Evolutionary conservation across 2,329 filamentous ascomycete species (phyloP).

Genomic region (Periconia macrospinosa): DNA sequence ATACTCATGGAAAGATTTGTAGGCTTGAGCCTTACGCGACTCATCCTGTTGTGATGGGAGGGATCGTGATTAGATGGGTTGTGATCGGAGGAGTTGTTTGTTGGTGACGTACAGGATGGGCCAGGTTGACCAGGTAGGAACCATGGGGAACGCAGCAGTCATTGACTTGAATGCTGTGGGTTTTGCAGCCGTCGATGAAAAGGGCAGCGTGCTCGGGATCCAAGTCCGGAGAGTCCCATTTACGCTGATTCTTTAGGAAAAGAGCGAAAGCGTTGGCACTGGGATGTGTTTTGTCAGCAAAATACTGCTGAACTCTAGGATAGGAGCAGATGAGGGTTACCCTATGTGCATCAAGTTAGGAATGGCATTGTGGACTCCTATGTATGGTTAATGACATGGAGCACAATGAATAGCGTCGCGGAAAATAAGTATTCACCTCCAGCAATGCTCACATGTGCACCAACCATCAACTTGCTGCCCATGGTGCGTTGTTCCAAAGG

Average conservation of each 20-base stretch:
- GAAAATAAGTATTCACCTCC: conserved; percentile 62
- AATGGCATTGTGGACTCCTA: conserved; percentile 87
- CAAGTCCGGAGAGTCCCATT: conserved; percentile 85
- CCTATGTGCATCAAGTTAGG: conserved; percentile 76
- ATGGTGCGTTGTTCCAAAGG: conserved; percentile 71
- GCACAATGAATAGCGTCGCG: too few species aligned
- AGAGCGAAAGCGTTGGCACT: conserved; percentile 89
- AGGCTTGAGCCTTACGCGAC: conserved; percentile 81
- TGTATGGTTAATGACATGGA: conserved; percentile 6
- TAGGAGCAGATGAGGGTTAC: conserved; percentile 35
- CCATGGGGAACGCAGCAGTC: conserved; percentile 88
- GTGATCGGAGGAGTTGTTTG: too few species aligned
- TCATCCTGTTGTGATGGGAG: too few species aligned
- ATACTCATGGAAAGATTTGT: conserved; percentile 75
- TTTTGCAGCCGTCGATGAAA: conserved; percentile 69
- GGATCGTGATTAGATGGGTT: too few species aligned
- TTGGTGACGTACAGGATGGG: too few species aligned
- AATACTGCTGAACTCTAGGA: too few species aligned
- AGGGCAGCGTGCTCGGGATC: conserved; percentile 66
- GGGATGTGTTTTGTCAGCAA: conserved; percentile 6
- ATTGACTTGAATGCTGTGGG: conserved; percentile 70
- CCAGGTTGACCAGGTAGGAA: conserved; percentile 94
- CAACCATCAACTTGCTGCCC: conserved; percentile 79
- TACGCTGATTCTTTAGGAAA: conserved; percentile 94
- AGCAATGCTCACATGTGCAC: conserved; percentile 87